Conservation (phyloP, 108 stramenopile species). For the Hondaea fermentalgiana region DNA sequence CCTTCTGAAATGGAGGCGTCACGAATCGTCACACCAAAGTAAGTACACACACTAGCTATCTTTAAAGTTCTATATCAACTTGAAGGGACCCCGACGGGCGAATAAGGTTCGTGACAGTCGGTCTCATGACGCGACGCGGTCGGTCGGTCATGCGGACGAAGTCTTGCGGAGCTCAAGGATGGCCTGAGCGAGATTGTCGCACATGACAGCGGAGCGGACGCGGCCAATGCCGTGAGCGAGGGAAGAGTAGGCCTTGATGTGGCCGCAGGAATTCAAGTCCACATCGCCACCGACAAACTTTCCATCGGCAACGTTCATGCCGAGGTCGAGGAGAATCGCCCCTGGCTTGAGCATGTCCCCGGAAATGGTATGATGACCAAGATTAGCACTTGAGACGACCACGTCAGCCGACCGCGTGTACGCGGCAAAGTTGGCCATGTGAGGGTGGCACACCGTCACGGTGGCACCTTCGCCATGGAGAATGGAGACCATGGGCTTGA, state of each 20-base stretch:
- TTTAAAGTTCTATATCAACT: too few relatives aligned
- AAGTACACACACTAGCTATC: too few relatives aligned
- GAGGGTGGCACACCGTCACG: neutral
- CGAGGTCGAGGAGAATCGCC: neutral
- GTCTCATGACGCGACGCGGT: too few relatives aligned
- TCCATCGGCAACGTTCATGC: neutral
- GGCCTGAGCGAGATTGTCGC: neutral
- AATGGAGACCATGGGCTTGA: neutral
- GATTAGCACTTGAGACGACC: neutral
- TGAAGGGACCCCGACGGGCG: too few relatives aligned
- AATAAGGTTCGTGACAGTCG: too few relatives aligned
- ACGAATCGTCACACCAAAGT: too few relatives aligned
- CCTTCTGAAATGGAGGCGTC: too few relatives aligned
- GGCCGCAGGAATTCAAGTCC: neutral
- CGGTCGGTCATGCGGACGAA: too few relatives aligned
- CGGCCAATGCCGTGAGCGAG: neutral
- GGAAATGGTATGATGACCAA: neutral
- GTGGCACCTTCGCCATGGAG: conserved; percentile 1
- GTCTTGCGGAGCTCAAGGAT: neutral
- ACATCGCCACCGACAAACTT: neutral
- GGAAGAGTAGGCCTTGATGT: neutral
- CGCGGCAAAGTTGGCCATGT: conserved; percentile 1
- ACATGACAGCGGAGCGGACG: neutral
- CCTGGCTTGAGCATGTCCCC: conserved; percentile 14
- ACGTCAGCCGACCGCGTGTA: conserved; percentile 2